phyloP scores from a whole-genome alignment of 257 asterid species.

The Solanum piurae region DNA sequence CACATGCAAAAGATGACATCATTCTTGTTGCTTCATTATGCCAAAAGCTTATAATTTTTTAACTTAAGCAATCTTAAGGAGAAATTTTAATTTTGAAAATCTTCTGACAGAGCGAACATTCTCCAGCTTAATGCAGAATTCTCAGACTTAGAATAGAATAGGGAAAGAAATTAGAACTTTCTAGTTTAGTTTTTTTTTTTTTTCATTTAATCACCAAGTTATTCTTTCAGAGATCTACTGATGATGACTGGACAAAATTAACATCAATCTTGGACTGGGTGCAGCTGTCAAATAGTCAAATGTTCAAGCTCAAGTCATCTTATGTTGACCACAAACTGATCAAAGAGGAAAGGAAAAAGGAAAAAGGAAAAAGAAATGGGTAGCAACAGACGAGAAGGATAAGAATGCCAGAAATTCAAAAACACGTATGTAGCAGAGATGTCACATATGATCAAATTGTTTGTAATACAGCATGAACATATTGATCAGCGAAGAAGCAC shows the following conservation, averaged over 20 bases:
- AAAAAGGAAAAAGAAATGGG: neutral
- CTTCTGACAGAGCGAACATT: neutral
- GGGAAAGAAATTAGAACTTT: neutral
- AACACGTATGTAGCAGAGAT: neutral
- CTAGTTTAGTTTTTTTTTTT: neutral
- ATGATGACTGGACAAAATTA: neutral
- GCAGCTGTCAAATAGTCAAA: neutral
- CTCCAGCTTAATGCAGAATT: neutral
- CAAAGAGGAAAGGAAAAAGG: neutral
- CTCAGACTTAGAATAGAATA: neutral
- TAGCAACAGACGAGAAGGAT: neutral
- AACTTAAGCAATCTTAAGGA: neutral
- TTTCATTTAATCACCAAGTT: neutral
- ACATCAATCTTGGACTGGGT: neutral
- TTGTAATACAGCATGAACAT: neutral
- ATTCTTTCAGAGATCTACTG: neutral
- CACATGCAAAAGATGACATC: neutral
- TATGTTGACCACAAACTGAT: neutral
- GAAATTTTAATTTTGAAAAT: neutral
- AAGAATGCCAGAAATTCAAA: neutral
- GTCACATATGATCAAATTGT: neutral
- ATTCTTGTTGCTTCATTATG: neutral
- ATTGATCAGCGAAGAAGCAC: neutral
- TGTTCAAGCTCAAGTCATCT: neutral
- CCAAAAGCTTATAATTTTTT: neutral